phyloP scores from a whole-genome alignment of 257 asterid species.

The Dorcoceras hygrometricum region DNA sequence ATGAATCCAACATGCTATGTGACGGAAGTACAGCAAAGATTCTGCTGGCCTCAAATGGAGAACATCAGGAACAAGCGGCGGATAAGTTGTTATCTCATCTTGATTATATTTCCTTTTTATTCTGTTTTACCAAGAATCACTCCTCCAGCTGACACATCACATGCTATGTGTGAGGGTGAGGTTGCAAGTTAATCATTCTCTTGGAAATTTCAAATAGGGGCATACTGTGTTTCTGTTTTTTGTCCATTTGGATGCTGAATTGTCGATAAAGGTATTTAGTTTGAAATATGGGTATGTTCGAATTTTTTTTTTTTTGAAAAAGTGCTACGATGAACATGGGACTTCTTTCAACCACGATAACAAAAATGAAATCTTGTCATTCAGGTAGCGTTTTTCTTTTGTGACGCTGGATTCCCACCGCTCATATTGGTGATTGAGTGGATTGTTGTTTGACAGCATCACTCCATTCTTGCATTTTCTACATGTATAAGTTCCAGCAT shows the following conservation, averaged over 20 bases:
- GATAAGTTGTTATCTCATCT: conserved; percentile 44
- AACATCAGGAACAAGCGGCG: conserved; percentile 29
- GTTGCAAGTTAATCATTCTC: background rate
- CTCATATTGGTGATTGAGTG: background rate
- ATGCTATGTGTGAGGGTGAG: conserved; percentile 1
- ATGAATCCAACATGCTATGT: conserved; percentile 25
- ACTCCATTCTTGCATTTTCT: conserved; percentile 13
- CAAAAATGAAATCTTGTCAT: background rate
- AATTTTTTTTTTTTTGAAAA: background rate
- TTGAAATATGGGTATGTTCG: background rate
- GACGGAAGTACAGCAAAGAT: conserved; percentile 28
- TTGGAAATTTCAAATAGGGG: background rate
- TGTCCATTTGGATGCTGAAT: background rate
- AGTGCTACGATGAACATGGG: background rate
- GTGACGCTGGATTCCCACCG: background rate
- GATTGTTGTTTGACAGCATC: background rate
- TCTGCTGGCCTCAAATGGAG: conserved; percentile 35
- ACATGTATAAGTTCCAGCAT: conserved; percentile 32
- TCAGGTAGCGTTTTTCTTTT: background rate
- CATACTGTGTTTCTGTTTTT: background rate
- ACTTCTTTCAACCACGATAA: background rate
- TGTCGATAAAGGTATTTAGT: background rate
- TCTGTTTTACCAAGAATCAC: conserved; percentile 9
- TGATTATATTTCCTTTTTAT: conserved; percentile 10
- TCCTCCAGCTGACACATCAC: conserved; percentile 5